phyloP scores from a whole-genome alignment of 306 rosid species.

The Trifolium dubium region DNA sequence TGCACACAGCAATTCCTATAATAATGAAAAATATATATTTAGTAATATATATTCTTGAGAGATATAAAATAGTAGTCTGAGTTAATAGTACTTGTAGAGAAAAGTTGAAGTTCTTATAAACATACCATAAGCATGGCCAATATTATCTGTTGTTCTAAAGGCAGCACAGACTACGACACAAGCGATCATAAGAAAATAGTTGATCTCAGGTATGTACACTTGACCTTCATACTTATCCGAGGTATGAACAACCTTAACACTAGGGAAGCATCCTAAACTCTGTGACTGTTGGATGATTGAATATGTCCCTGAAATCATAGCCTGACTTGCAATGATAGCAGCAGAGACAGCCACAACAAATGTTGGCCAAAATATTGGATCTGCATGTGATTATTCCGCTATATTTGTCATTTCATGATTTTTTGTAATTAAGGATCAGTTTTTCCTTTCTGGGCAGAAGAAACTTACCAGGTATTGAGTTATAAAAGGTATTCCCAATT shows the following conservation, averaged over 20 bases:
- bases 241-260: slow-evolving; percentile 60
- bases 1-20: slow-evolving; percentile 60
- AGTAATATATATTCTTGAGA: not conserved
- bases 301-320: slow-evolving; percentile 72
- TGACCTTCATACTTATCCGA: slow-evolving; percentile 67
- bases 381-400: slow-evolving; percentile 37
- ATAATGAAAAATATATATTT: not conserved
- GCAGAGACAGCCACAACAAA: slow-evolving; percentile 62
- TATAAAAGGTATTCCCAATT: slow-evolving; percentile 53
- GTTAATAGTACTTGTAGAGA: not conserved
- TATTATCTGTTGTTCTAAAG: slow-evolving; percentile 57
- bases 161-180: slow-evolving; percentile 50
- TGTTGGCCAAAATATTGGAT: slow-evolving; percentile 64
- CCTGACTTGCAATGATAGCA: slow-evolving; percentile 71
- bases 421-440: too few species aligned
- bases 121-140: slow-evolving; percentile 67
- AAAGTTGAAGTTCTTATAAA: not conserved
- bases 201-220: slow-evolving; percentile 68
- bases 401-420: not conserved
- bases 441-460: not conserved
- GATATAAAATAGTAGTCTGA: not conserved
- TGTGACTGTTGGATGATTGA: slow-evolving; percentile 58
- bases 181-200: slow-evolving; percentile 59
- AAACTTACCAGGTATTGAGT: slow-evolving; percentile 53
- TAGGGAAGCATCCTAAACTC: slow-evolving; percentile 63